phyloP scores from a whole-genome alignment of 495 filamentous ascomycete species.

The Neurospora pannonica region DNA sequence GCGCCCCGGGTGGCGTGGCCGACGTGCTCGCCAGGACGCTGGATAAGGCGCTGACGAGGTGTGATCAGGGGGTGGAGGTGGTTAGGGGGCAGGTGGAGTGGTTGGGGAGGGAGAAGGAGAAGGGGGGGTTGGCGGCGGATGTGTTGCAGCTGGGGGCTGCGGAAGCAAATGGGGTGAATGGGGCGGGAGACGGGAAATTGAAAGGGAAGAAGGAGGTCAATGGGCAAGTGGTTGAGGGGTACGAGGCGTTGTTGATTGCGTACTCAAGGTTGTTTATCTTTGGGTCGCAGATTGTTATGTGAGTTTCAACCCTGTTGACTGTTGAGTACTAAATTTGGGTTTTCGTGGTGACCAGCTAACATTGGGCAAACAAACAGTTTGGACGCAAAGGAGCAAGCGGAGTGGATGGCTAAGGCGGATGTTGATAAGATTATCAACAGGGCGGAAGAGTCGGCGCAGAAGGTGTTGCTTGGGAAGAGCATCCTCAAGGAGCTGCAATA shows the following conservation, averaged over 20 bases:
- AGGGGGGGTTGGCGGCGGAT: background rate
- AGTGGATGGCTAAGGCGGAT: background rate
- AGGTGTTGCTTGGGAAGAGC: background rate
- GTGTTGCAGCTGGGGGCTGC: background rate
- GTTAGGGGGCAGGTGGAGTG: background rate
- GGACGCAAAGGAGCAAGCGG: background rate
- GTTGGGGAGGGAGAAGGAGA: background rate
- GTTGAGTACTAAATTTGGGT: background rate
- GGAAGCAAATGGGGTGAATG: background rate
- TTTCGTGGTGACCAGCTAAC: background rate
- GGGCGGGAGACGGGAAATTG: background rate
- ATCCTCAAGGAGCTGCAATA: background rate
- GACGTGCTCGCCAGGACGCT: background rate
- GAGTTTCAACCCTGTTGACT: background rate
- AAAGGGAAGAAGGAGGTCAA: background rate
- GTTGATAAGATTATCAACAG: background rate
- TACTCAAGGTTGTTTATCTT: constrained; percentile 1
- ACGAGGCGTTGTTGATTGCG: background rate
- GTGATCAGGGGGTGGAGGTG: background rate
- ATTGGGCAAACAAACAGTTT: background rate
- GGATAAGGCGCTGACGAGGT: background rate
- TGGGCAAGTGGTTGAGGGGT: background rate
- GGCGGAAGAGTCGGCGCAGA: background rate
- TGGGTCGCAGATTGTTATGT: background rate
- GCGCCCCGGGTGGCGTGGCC: background rate